These are phyloP conservation scores for Penicillium psychrofluorescens DNA, from an alignment of 495 filamentous ascomycete genomes.

Conservation along the genomic window DNA sequence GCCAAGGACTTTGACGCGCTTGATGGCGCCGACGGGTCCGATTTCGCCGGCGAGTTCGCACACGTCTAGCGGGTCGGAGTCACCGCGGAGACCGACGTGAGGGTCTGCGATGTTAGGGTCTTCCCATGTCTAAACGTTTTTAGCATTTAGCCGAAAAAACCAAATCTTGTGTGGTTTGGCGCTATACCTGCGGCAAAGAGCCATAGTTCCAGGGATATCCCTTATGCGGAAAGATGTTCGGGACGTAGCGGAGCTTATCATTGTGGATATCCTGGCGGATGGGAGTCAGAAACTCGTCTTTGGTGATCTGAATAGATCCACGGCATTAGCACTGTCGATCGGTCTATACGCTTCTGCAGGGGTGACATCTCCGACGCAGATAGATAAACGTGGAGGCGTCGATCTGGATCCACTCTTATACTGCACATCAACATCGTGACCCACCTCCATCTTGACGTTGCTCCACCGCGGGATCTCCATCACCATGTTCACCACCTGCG, in stretches of 20 bases:
- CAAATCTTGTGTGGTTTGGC: too few species aligned
- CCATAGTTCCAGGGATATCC: conserved; percentile 96
- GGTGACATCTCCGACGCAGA: neutral
- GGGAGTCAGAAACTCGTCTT: conserved; percentile 80
- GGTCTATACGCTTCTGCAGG: too few species aligned
- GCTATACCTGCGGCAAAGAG: conserved; percentile 73
- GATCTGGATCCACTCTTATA: too few species aligned
- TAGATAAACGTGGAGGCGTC: neutral
- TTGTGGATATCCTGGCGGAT: conserved; percentile 57
- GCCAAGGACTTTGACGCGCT: conserved; percentile 85
- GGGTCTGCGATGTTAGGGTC: conserved; percentile 77
- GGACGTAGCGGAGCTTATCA: conserved; percentile 63
- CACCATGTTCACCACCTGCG: conserved; percentile 86
- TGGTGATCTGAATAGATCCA: conserved; percentile 56
- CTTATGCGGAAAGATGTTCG: conserved; percentile 96
- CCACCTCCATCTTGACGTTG: conserved; percentile 83
- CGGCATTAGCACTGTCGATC: neutral
- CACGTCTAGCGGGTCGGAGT: conserved; percentile 87
- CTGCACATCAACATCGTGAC: conserved; percentile 8
- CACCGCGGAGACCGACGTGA: conserved; percentile 84
- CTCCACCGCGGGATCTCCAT: conserved; percentile 92
- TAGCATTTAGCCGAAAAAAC: too few species aligned
- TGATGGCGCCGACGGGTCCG: conserved; percentile 72
- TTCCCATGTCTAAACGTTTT: conserved; percentile 60
- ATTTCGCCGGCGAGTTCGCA: conserved; percentile 89